Conservation (phyloP, 2,329 filamentous ascomycete species). For the Acrocalymma vagum region DNA sequence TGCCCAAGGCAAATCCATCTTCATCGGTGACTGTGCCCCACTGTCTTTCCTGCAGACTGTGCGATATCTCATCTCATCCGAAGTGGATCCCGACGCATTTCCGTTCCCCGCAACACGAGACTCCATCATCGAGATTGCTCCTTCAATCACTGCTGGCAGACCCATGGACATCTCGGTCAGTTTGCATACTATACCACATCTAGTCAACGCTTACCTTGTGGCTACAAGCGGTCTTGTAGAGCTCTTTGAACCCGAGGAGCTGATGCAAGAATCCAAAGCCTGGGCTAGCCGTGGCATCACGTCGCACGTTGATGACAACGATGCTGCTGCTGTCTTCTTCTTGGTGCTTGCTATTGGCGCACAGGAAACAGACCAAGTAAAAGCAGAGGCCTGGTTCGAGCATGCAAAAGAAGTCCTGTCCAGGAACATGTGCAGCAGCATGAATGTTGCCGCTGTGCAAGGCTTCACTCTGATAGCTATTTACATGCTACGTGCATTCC, state of each 20-base stretch:
- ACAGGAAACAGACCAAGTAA: constrained; percentile 51
- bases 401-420: constrained; percentile 56
- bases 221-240: constrained; percentile 60
- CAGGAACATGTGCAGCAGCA: constrained; percentile 57
- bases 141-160: constrained; percentile 24
- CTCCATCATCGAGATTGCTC: constrained; percentile 42
- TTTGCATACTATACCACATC: too few species aligned
- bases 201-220: constrained; percentile 54
- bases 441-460: constrained; percentile 60
- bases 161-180: constrained; percentile 32
- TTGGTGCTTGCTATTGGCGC: constrained; percentile 61
- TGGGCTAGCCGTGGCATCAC: constrained; percentile 31
- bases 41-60: constrained; percentile 63
- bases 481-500: constrained; percentile 61
- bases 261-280: constrained; percentile 29
- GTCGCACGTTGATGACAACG: constrained; percentile 46
- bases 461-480: constrained; percentile 61
- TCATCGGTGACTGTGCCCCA: constrained; percentile 63
- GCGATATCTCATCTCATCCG: constrained; percentile 57
- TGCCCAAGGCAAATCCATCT: constrained; percentile 63
- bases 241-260: constrained; percentile 54
- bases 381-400: constrained; percentile 58
- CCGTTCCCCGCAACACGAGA: constrained; percentile 34
- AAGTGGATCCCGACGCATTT: constrained; percentile 31
- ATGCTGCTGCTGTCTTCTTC: constrained; percentile 59